Base-by-base conservation (phyloP, 1,139 yeast species). In the Yamadazyma triangularis region DNA sequence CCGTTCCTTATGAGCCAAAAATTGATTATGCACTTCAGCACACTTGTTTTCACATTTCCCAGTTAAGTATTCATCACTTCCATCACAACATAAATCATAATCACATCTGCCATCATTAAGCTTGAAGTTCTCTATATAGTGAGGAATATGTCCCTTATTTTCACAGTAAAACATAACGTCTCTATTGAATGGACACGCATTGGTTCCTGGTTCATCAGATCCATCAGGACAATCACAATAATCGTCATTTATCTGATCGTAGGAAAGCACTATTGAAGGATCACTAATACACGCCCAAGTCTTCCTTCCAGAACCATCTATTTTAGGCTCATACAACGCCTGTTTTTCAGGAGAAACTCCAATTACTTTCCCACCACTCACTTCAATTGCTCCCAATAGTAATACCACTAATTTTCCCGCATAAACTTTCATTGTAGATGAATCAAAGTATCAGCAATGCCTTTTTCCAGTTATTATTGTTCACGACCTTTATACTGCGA, bases 191-290 rank as follows among this genome's bases (percentile, higher is more conserved):
- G 58, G 61, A 53, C 97, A 91, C 0, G 96, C 96, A 31, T 83
- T 68, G 1, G 97, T 91, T 0, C 96, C 96, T 0, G 97, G 96
- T 53, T 91, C 98, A 56, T 91, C 98, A 3, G 93, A 80, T 0
- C 98, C 98, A 57, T 91, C 98, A 0, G 97, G 96, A 60, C 98
- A 91, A 52, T 91, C 98, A 56, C 97, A 89, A 48, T 73, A 80
- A 47, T 88, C 82, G 52, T 91, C 97, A 51, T 91, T 89, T 43
- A 91, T 72, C 48, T 80, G 85, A 26, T 65, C 65, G 31, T 64
- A 68, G 18, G 78, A 63, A 18, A 89, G 58, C 13, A 62, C 64
- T 4, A 87, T 73, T 12, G 77, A 70, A 0, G 93, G 80, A 48
- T 83, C 71, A 15, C 60, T 53, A 25, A 89, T 53, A 59, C 97